Evolutionary conservation across 192 early-diverging fungal genomes (phyloP).

Genomic region (Backusella luteola): DNA sequence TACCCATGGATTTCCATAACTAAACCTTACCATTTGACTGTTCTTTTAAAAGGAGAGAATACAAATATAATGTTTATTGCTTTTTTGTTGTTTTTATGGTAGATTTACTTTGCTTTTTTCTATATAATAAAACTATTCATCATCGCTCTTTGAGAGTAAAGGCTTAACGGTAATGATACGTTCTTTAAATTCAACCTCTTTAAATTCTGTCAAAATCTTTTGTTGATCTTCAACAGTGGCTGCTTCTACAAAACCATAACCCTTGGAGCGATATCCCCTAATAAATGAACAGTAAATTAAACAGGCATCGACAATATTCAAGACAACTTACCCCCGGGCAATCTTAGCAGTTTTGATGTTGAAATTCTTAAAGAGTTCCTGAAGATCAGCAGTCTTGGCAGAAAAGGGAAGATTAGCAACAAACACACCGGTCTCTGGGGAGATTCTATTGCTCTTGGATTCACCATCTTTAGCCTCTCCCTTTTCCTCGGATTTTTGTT

Average conservation of each 20-base stretch:
- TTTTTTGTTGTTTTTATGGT: neutral
- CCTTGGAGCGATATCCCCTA: slow-evolving; percentile 70
- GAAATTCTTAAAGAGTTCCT: slow-evolving; percentile 76
- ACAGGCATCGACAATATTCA: too few species aligned
- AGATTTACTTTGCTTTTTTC: neutral
- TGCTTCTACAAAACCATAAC: slow-evolving; percentile 94
- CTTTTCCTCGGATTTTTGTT: neutral
- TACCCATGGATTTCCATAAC: too few species aligned
- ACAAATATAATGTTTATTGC: neutral
- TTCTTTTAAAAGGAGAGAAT: neutral
- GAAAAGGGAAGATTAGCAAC: slow-evolving; percentile 81
- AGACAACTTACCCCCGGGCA: slow-evolving; percentile 42
- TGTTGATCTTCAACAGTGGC: slow-evolving; percentile 73
- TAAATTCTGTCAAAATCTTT: slow-evolving; percentile 65
- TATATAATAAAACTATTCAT: neutral
- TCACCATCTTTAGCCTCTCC: neutral
- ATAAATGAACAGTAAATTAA: neutral
- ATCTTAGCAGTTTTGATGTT: slow-evolving; percentile 79
- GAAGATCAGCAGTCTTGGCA: slow-evolving; percentile 66
- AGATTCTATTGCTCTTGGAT: slow-evolving; percentile 28
- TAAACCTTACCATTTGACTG: neutral
- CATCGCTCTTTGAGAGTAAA: neutral
- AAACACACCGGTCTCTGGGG: slow-evolving; percentile 70
- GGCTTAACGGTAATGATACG: slow-evolving; percentile 30
- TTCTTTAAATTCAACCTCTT: slow-evolving; percentile 60